Base-by-base conservation (phyloP, 345 rosid species). In the Eucalyptus sp. region DNA sequence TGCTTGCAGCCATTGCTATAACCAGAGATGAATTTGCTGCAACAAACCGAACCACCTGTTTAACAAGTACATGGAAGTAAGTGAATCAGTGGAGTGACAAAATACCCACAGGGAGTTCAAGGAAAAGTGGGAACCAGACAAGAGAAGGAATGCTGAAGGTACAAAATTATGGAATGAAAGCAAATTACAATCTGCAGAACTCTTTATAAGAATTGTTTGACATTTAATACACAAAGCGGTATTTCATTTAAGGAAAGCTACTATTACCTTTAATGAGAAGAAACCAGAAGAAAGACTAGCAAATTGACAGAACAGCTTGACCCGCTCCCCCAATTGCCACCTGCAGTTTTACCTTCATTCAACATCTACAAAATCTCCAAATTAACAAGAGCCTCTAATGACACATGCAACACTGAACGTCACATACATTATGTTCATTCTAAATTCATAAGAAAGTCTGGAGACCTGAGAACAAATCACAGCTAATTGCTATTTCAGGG, bases 31-130 rank as follows among this genome's bases (percentile, higher is more conserved):
- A 92, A 90, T 96, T 94, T 87, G 93, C 93, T 92, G 95, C 95
- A 87, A 96, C 90, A 91, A 95, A 90, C 94, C 95, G 91, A 86
- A 96, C 89, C 54, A 93, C 97, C 99, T 98, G 97, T 91, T 92
- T 89, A 88, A 90, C 24, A 24, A 92, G 62, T 54, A 90, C 89
- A 90, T 43, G 46, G 81, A 41, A 66, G 24, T 37, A 86, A 29
- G 76, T 84, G 89, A 31, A 25, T 24, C 83, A 84, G 41, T 89
- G 66, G 22, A 15, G 76, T 46, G 80, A 79, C 22, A 41, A 50
- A 37, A 76, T 41, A 24, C 14, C 48, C 48, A 51, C 46, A 83
- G 13, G 33, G 17, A 48, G 17, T 37, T 41, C 85, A 27, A 66
- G 85, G 66, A 50, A 50, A 86, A 86, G 54, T 62, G 52, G 37